Evolutionary conservation across 208 protist species (phyloP).

Genomic region (Leishmania mexicana): DNA sequence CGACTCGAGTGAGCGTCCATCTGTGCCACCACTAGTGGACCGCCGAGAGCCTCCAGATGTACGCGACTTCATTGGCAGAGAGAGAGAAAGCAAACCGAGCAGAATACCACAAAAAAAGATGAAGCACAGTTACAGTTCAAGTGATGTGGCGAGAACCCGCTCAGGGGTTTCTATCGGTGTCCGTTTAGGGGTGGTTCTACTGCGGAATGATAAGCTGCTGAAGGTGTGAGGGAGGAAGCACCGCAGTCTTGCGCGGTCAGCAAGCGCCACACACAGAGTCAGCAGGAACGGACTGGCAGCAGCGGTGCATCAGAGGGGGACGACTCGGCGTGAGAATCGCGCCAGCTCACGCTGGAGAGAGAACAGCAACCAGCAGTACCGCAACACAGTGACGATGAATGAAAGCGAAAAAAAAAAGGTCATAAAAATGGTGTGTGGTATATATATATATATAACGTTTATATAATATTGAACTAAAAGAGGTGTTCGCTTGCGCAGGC

Average conservation of each 20-base stretch:
- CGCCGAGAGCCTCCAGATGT: constrained; percentile 10
- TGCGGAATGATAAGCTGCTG: neutral
- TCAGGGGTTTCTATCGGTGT: neutral
- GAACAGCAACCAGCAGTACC: neutral
- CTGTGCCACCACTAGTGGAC: constrained; percentile 12
- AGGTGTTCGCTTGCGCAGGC: neutral
- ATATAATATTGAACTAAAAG: too few relatives aligned
- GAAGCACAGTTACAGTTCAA: neutral
- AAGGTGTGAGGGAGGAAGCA: neutral
- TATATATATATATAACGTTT: too few relatives aligned
- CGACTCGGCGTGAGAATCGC: neutral
- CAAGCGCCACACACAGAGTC: neutral
- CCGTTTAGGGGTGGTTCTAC: neutral
- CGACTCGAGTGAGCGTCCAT: constrained; percentile 32
- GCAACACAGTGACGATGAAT: neutral
- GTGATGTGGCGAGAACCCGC: neutral
- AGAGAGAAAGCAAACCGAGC: neutral
- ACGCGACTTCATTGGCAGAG: constrained; percentile 16
- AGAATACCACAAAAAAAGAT: neutral
- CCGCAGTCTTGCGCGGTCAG: neutral
- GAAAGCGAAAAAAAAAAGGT: neutral
- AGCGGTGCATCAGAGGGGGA: neutral
- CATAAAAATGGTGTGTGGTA: too few relatives aligned
- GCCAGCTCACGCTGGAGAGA: neutral
- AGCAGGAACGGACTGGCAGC: neutral